These are phyloP conservation scores for Abelmoschus esculentus DNA, from an alignment of 345 rosid species.

Conservation along the genomic window DNA sequence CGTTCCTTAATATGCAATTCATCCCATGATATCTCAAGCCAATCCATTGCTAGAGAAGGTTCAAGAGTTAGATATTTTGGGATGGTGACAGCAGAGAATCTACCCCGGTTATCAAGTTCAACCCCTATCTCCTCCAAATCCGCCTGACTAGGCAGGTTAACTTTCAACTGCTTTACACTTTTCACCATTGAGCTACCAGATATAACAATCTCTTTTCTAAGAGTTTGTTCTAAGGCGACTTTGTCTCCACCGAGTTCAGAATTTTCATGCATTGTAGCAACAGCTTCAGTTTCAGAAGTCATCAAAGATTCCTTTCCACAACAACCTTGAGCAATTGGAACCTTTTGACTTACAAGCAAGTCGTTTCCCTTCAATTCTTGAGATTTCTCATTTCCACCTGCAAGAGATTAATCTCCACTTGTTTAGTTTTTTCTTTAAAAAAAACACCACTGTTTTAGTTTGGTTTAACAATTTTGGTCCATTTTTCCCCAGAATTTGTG, in stretches of 20 bases:
- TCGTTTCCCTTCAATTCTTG: conserved; percentile 19
- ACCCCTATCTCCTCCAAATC: conserved; percentile 32
- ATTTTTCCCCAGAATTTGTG: not conserved
- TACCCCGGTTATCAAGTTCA: conserved; percentile 29
- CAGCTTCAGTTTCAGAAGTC: conserved; percentile 26
- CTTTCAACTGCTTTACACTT: conserved; percentile 27
- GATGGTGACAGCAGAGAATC: conserved; percentile 31
- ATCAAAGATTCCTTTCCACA: conserved; percentile 26
- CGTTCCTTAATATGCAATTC: conserved; percentile 89
- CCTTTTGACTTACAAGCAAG: conserved; percentile 17
- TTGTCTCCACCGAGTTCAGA: conserved; percentile 14
- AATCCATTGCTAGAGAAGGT: conserved; percentile 95
- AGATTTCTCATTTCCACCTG: conserved; percentile 12
- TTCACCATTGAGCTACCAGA: conserved; percentile 26
- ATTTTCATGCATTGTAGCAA: conserved; percentile 18
- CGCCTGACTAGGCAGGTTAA: conserved; percentile 26
- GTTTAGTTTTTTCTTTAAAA: no score
- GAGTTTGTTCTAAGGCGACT: conserved; percentile 19
- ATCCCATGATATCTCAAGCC: conserved; percentile 94
- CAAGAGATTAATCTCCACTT: conserved; percentile 3
- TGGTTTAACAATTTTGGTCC: not conserved
- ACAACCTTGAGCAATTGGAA: conserved; percentile 25
- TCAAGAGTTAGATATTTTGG: conserved; percentile 68
- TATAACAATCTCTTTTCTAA: conserved; percentile 29
- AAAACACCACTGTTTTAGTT: not conserved